Conservation (phyloP, 345 rosid genomes). For the Schrenkiella parvula region DNA sequence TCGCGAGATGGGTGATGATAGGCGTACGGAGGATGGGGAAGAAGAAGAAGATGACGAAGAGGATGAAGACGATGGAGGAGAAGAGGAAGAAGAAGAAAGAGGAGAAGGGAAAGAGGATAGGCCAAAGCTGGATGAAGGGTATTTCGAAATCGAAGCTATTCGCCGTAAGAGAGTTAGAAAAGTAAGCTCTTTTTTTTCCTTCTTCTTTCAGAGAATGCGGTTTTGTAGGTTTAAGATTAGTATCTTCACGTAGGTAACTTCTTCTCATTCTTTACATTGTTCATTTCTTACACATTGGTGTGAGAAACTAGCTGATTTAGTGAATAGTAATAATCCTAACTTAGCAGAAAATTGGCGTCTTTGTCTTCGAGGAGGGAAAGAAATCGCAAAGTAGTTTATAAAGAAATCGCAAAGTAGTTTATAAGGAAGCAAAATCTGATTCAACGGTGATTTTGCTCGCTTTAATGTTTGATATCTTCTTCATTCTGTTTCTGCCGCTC, state of each 20-base stretch:
- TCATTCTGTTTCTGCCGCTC: neutral
- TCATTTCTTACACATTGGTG: slow-evolving; percentile 9
- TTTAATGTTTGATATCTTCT: slow-evolving; percentile 13
- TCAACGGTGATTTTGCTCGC: neutral
- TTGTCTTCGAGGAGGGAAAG: neutral
- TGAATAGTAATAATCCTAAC: neutral
- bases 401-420: no score
- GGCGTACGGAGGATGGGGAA: slow-evolving; percentile 29
- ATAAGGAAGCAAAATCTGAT: slow-evolving; percentile 1
- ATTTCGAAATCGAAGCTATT: slow-evolving; percentile 92
- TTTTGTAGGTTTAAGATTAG: slow-evolving; percentile 5
- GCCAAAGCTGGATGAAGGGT: slow-evolving; percentile 90
- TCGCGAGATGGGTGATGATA: slow-evolving; percentile 29
- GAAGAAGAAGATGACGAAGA: slow-evolving; percentile 37
- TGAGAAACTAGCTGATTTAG: neutral
- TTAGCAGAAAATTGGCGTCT: neutral
- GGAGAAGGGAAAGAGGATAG: slow-evolving; percentile 45
- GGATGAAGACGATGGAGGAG: slow-evolving; percentile 36
- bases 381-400: neutral
- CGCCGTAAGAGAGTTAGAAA: slow-evolving; percentile 87
- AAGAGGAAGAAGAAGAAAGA: slow-evolving; percentile 36
- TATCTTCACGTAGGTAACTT: neutral
- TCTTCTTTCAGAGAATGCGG: neutral
- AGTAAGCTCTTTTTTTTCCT: slow-evolving; percentile 41
- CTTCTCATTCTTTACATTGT: neutral